A percentile compares a stretch with the other conserved stretches of the same genome.
These are phyloP conservation scores for Podila minutissima DNA, from an alignment of 192 early-diverging fungal species.

Conservation along the genomic window DNA sequence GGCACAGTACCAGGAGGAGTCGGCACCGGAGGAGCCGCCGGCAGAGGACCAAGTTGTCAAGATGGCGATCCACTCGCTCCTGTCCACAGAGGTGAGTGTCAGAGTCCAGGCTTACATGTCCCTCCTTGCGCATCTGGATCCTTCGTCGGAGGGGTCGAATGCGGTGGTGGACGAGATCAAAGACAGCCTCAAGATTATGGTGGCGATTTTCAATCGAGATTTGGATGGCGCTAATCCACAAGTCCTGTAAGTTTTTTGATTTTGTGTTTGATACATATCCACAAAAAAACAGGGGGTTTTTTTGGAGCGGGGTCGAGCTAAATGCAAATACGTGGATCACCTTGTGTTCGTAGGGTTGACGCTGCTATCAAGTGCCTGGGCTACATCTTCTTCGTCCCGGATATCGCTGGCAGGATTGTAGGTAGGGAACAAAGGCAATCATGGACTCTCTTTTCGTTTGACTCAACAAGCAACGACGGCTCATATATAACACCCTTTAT, in stretches of 20 bases:
- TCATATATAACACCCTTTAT: neutral
- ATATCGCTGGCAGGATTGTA: neutral
- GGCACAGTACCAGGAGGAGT: neutral
- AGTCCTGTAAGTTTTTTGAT: neutral
- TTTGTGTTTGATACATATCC: neutral
- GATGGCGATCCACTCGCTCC: neutral
- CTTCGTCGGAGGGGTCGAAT: neutral
- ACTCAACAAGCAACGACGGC: neutral
- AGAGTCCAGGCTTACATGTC: neutral
- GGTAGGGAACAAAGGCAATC: neutral
- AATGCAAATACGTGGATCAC: neutral
- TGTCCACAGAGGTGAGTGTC: neutral
- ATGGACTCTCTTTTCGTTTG: neutral
- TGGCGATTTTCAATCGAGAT: neutral
- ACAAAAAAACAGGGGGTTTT: too few species aligned
- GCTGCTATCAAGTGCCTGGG: slow-evolving; percentile 1
- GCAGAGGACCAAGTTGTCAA: neutral
- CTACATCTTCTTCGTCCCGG: neutral
- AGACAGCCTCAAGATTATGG: neutral
- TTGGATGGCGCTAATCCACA: neutral
- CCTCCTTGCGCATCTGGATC: neutral
- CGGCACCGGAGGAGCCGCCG: neutral
- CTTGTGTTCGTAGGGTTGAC: neutral
- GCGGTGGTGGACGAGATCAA: neutral
- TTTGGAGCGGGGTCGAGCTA: neutral